phyloP scores from a whole-genome alignment of 2,329 filamentous ascomycete species.

The Fusarium subtropicale region DNA sequence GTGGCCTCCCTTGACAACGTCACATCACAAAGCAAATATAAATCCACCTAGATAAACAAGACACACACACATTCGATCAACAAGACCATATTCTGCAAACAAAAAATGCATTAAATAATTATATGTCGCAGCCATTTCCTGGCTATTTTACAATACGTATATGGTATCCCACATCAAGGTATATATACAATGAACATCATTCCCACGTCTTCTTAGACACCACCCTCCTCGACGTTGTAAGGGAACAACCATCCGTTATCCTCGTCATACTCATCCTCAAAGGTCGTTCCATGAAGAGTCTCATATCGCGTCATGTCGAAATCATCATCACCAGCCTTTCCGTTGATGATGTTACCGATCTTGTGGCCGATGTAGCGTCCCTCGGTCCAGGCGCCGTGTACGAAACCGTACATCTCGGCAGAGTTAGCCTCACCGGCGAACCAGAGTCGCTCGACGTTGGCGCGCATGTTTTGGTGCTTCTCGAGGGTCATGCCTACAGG shows the following conservation, averaged over 20 bases:
- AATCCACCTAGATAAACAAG: background rate
- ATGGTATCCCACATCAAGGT: background rate
- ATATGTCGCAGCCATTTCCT: background rate
- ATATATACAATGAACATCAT: background rate
- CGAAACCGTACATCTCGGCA: constrained; percentile 72
- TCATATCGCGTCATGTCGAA: constrained; percentile 31
- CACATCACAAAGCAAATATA: background rate
- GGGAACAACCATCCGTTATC: constrained; percentile 34
- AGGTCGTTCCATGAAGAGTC: constrained; percentile 30
- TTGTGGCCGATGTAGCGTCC: constrained; percentile 62
- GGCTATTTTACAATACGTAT: background rate
- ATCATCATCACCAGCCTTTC: constrained; percentile 20
- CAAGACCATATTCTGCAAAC: background rate
- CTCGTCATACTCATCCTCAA: constrained; percentile 30
- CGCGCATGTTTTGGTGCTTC: constrained; percentile 74
- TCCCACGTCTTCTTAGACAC: background rate
- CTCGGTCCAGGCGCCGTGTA: constrained; percentile 72
- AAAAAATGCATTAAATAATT: background rate
- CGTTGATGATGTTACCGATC: constrained; percentile 50
- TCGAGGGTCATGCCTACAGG: constrained; percentile 71
- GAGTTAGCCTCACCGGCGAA: constrained; percentile 75
- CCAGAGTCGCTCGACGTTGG: constrained; percentile 70
- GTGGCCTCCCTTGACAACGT: background rate
- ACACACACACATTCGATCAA: background rate
- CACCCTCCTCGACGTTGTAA: background rate